phyloP scores from a whole-genome alignment of 768 basidiomycete genomes.

The Termitomyces sp. region DNA sequence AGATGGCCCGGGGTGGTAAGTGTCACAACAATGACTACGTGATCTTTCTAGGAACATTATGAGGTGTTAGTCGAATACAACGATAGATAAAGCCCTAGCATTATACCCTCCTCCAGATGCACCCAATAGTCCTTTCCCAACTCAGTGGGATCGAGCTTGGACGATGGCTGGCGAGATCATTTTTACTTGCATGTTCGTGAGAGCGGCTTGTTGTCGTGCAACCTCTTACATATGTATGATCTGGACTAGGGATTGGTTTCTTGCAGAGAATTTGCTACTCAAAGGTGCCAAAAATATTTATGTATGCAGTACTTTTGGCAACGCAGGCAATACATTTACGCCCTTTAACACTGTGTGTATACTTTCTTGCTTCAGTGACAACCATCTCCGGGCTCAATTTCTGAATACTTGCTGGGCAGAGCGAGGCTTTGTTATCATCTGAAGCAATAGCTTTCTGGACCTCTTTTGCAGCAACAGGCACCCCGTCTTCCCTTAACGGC shows the following conservation, averaged over 20 bases:
- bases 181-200: constrained; percentile 42
- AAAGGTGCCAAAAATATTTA: constrained; percentile 33
- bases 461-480: constrained; percentile 34
- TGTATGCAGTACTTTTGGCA: constrained; percentile 8
- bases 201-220: neutral
- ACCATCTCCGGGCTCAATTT: neutral
- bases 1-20: constrained; percentile 37
- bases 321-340: constrained; percentile 4
- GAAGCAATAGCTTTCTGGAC: constrained; percentile 46
- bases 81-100: constrained; percentile 10
- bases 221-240: neutral
- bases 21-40: constrained; percentile 23
- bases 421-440: constrained; percentile 33
- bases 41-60: neutral
- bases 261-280: constrained; percentile 30
- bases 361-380: neutral
- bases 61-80: neutral
- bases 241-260: constrained; percentile 35
- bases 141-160: constrained; percentile 39
- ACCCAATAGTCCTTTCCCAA: constrained; percentile 31
- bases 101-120: constrained; percentile 37
- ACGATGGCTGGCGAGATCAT: constrained; percentile 41
- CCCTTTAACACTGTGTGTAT: constrained; percentile 4
- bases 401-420: constrained; percentile 21
- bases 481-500: constrained; percentile 21